Evolutionary conservation across 2,329 filamentous ascomycete species (phyloP), one percentile per base, ranked within the genome.

Genomic region (Fusarium odoratissimum): DNA sequence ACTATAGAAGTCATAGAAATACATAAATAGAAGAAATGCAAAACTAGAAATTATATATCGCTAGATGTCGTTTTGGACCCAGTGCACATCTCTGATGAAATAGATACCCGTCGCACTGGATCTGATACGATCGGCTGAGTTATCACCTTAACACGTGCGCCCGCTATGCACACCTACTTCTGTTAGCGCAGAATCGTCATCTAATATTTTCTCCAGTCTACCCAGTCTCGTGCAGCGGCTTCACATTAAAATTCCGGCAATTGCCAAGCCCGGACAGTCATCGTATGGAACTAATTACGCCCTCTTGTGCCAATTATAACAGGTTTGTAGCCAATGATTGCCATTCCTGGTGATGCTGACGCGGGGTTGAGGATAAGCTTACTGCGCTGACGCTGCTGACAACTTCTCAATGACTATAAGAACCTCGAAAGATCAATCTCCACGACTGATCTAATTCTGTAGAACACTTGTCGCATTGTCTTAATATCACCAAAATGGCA

Each of bases 371-470:
- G 10, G 13, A 37, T 44, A 57, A 57, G 60, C 55, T 64, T 61
- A 64, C 55, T 19, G 9, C 5, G 37, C 33, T 44, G 35, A 60
- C 48, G 23, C 41, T 57, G 60, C 60, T 64, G 60, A 64, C 55
- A n/a, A 30, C 19, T 37, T 25, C 13, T n/a, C 23, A 21, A 60
- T 5, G 6, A n/a, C 19, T 40, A 38, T 33, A 58, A 59, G 13
- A 40, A n/a, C 10, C 33, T 40, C 17, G 6, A 25, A 25, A 8
- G 12, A 6, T 5, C 31, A 11, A 6, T 2, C n/a, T 19, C 6
- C 19, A 1, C 8, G 5, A 6, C 19, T 0, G 4, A 13, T 6
- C 4, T 8, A 51, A 8, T 19, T 51, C 30, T 25, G 0, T 6
- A 23, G 5, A 9, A n/a, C 6, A 14, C 9, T 42, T 16, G 3